Base-by-base conservation (phyloP, 2,329 filamentous ascomycete genomes). In the Monilinia fructigena region DNA sequence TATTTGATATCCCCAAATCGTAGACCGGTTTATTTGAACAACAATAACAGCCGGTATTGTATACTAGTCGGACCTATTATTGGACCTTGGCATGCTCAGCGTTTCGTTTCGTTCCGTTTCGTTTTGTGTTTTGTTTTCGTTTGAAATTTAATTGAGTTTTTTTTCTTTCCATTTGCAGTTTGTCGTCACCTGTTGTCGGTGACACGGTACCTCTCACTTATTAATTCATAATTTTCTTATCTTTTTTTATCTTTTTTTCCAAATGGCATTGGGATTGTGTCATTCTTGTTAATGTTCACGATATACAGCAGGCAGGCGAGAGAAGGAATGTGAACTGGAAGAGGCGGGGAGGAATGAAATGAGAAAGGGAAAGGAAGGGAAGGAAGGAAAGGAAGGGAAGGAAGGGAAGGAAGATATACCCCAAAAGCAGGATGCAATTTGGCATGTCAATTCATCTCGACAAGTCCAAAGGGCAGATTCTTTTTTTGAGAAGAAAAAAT, bases 251-350 rank as follows among this genome's bases (percentile, higher is more conserved):
- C 23, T 23, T 23, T 42, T 42, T 50, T 59, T 60, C 20, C 35
- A 31, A 31, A 60, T 47, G 42, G 28, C 28, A 50, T 38, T 20
- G 28, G 10, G 35, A 6, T 23, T 35, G 42, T 38, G 56, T 48
- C 56, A 20, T 60, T 48, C 35, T 61, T 68, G 62, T 69, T 67
- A 70, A 71, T 70, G 70, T 67, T 70, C 61, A 70, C 66, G 69
- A 70, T 67, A 42, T 38, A 68, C 38, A 63, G 38, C 52, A 52
- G 52, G 47, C 40, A 66, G 66, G 42, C 42, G 20, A 45, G 56
- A 23, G 42, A 38, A 48, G 28, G 42, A 48, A 60, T 48, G 56
- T 48, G 56, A 7, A 48, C 23, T 60, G 28, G 38, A 45, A 45
- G 55, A 45, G 55, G 55, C 40, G 40, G 38, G 28, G 42, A 48